Percentiles rank a stretch among this genome's conserved stretches.
phyloP scores from a whole-genome alignment of 768 basidiomycete species.

The Trametes punicea region DNA sequence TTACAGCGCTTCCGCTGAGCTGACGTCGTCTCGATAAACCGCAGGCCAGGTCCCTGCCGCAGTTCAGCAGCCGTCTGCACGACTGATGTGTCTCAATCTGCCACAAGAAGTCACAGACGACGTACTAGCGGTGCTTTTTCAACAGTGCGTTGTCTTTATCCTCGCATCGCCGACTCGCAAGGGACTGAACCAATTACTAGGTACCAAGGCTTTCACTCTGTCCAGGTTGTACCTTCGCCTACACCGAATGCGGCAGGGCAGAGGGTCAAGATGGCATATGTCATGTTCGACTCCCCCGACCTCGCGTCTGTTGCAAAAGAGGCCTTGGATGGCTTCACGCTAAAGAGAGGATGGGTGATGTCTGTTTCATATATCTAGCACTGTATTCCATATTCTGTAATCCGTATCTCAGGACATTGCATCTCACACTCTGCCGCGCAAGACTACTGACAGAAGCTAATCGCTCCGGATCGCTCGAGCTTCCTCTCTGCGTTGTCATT shows the following conservation, averaged over 20 bases:
- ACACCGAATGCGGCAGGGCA: slow-evolving; percentile 61
- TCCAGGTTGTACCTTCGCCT: slow-evolving; percentile 67
- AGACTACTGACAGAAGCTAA: neutral
- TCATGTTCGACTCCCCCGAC: slow-evolving; percentile 71
- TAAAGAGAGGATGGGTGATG: slow-evolving; percentile 88
- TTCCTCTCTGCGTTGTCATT: too few relatives aligned
- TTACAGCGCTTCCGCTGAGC: neutral
- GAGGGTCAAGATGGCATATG: slow-evolving; percentile 77
- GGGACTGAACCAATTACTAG: slow-evolving; percentile 37
- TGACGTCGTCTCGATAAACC: neutral
- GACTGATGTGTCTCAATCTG: slow-evolving; percentile 78
- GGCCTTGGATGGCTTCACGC: slow-evolving; percentile 78
- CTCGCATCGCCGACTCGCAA: neutral
- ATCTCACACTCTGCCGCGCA: neutral
- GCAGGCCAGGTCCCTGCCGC: slow-evolving; percentile 42
- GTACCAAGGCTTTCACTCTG: slow-evolving; percentile 77
- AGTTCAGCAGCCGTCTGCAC: slow-evolving; percentile 53
- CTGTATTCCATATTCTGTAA: slow-evolving; percentile 18
- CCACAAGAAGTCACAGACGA: slow-evolving; percentile 89
- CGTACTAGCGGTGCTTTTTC: slow-evolving; percentile 83
- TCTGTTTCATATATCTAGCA: slow-evolving; percentile 61
- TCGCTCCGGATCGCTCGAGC: too few relatives aligned
- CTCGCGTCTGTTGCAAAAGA: slow-evolving; percentile 77
- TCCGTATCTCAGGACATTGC: slow-evolving; percentile 16
- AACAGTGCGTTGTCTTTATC: slow-evolving; percentile 63